Evolutionary conservation across 305 asterid genomes (phyloP).

Genomic region (Caryopteris hybrid): DNA sequence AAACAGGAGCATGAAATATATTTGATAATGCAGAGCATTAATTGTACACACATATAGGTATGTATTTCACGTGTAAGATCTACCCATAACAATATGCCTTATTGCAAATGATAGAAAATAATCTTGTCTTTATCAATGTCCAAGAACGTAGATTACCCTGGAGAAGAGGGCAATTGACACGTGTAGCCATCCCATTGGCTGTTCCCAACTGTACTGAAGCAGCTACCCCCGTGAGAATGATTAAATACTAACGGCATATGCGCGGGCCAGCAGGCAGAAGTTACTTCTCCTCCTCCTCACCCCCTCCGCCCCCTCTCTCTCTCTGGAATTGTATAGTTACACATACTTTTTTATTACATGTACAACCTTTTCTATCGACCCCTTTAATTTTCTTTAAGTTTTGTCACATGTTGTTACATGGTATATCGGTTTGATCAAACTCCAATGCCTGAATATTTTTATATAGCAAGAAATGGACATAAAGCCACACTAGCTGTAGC

Average conservation of each 20-base stretch:
- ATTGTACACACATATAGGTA: neutral
- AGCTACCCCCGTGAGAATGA: constrained; percentile 68
- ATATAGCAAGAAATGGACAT: constrained; percentile 19
- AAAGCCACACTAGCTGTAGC: constrained; percentile 7
- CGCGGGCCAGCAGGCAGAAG: constrained; percentile 47
- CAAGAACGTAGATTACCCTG: constrained; percentile 5
- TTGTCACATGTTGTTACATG: constrained; percentile 39
- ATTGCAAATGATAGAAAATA: neutral
- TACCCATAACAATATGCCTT: neutral
- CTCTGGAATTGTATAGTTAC: neutral
- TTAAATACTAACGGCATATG: constrained; percentile 71
- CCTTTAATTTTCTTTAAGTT: constrained; percentile 23
- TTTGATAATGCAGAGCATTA: neutral
- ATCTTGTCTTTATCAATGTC: neutral
- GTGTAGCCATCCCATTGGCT: constrained; percentile 24
- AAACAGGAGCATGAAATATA: too few species aligned
- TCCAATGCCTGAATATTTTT: neutral
- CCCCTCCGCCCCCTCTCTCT: constrained; percentile 10
- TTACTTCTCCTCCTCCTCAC: constrained; percentile 21
- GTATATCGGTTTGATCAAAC: constrained; percentile 2
- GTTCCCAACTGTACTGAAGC: constrained; percentile 21
- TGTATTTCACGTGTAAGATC: neutral
- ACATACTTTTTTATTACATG: neutral
- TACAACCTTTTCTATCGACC: constrained; percentile 15
- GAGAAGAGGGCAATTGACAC: constrained; percentile 31